Evolutionary conservation across 805 yeast genomes (phyloP).

Genomic region (Candida nitratophila): DNA sequence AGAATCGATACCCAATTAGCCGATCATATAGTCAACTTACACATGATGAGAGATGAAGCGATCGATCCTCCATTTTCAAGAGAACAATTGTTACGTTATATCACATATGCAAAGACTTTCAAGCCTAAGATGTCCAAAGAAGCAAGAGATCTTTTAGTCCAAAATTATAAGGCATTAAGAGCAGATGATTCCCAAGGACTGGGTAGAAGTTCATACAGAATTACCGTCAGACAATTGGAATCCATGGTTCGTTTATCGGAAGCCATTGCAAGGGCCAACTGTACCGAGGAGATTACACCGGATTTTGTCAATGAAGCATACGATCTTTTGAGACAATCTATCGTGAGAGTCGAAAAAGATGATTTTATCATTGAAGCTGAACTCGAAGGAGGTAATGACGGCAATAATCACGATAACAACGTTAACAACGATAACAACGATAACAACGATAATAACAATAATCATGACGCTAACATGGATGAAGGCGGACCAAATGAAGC

Average conservation of each 20-base stretch:
- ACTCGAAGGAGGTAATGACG: conserved; percentile 40
- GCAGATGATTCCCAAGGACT: conserved; percentile 87
- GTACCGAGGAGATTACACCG: conserved; percentile 81
- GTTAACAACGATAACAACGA: conserved; percentile 17
- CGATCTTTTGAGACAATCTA: conserved; percentile 81
- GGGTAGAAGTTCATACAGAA: conserved; percentile 80
- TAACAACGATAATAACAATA: conserved; percentile 16
- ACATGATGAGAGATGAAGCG: conserved; percentile 85
- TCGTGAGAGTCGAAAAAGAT: background rate
- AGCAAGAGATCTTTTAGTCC: conserved; percentile 71
- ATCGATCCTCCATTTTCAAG: conserved; percentile 84
- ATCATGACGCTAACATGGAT: conserved; percentile 18
- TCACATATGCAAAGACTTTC: conserved; percentile 87
- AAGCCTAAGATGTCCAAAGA: conserved; percentile 81
- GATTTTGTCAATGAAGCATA: conserved; percentile 90
- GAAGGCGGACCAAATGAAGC: conserved; percentile 7
- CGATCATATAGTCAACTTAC: conserved; percentile 85
- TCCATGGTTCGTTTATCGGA: conserved; percentile 89
- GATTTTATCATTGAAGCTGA: conserved; percentile 73
- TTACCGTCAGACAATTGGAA: conserved; percentile 95
- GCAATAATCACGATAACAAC: conserved; percentile 8
- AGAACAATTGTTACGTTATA: conserved; percentile 81
- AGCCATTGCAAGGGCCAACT: conserved; percentile 95
- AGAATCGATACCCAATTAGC: conserved; percentile 86
- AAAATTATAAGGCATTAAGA: conserved; percentile 78